Conservation (phyloP, 225 moss, liverwort and hornwort species). For the Neckera pumila region DNA sequence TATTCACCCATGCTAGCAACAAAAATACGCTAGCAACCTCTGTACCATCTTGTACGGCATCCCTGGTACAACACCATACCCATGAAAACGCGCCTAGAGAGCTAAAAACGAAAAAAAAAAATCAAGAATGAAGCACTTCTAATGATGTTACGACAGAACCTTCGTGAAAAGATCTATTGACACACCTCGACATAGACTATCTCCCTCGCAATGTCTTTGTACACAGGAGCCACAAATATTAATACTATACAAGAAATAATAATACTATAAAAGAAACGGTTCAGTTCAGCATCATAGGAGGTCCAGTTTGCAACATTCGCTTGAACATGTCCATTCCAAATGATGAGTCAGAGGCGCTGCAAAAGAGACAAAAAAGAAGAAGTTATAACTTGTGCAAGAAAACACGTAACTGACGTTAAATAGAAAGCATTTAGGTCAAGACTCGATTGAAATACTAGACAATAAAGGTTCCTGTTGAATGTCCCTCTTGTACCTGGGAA, state of each 20-base stretch:
- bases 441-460: not conserved
- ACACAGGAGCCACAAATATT: not conserved
- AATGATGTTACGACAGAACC: not conserved
- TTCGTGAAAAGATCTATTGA: not conserved
- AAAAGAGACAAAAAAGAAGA: not conserved
- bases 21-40: not conserved
- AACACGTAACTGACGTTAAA: not conserved
- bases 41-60: not conserved
- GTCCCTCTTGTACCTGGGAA: conserved; percentile 45
- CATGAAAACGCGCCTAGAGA: not conserved
- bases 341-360: conserved; percentile 89
- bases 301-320: conserved; percentile 90
- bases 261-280: not conserved
- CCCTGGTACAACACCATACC: not conserved
- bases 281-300: conserved; percentile 81
- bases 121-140: not conserved
- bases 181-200: not conserved
- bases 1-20: not conserved
- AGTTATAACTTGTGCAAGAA: not conserved
- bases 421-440: not conserved
- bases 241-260: not conserved
- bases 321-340: conserved; percentile 99
- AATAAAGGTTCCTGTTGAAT: not conserved
- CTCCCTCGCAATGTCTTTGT: not conserved
- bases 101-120: not conserved